phyloP scores from a whole-genome alignment of 2,329 filamentous ascomycete genomes.

The Hypoxylon sp. region DNA sequence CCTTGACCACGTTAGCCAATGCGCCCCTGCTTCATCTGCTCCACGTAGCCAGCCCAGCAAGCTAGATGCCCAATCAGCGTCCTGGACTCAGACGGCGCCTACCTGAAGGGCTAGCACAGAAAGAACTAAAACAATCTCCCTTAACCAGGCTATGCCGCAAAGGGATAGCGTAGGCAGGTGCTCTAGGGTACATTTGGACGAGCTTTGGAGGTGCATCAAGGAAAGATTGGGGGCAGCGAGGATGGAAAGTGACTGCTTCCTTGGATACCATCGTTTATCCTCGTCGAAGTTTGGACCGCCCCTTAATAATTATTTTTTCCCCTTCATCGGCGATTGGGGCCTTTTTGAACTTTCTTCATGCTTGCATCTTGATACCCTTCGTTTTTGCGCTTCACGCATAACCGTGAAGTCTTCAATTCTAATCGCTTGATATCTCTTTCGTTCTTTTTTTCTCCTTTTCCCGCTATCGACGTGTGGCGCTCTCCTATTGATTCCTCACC shows the following conservation, averaged over 20 bases:
- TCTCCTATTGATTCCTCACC: conserved; percentile 28
- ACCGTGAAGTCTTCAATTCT: conserved; percentile 40
- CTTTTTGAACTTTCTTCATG: conserved; percentile 37
- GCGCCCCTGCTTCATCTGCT: conserved; percentile 35
- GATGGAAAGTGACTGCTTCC: conserved; percentile 27
- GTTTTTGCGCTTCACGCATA: conserved; percentile 32
- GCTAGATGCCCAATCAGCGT: conserved; percentile 26
- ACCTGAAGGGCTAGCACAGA: conserved; percentile 30
- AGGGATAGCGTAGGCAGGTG: conserved; percentile 33
- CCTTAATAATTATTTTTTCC: conserved; percentile 37
- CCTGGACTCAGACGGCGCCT: conserved; percentile 9
- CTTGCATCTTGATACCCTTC: conserved; percentile 44
- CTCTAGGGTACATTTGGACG: conserved; percentile 25
- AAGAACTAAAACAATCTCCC: conserved; percentile 42
- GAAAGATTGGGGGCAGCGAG: conserved; percentile 29
- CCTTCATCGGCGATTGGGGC: conserved; percentile 25
- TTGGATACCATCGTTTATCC: conserved; percentile 36
- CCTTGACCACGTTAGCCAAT: conserved; percentile 35
- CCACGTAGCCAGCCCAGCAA: conserved; percentile 29
- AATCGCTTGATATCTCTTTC: conserved; percentile 30
- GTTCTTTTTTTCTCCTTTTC: conserved; percentile 18
- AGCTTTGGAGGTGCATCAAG: conserved; percentile 24
- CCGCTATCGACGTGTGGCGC: conserved; percentile 23
- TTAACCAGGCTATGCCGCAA: conserved; percentile 19
- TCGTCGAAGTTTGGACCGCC: conserved; percentile 40